These are phyloP conservation scores for Combretum micranthum DNA, from an alignment of 345 rosid genomes.

Conservation along the genomic window DNA sequence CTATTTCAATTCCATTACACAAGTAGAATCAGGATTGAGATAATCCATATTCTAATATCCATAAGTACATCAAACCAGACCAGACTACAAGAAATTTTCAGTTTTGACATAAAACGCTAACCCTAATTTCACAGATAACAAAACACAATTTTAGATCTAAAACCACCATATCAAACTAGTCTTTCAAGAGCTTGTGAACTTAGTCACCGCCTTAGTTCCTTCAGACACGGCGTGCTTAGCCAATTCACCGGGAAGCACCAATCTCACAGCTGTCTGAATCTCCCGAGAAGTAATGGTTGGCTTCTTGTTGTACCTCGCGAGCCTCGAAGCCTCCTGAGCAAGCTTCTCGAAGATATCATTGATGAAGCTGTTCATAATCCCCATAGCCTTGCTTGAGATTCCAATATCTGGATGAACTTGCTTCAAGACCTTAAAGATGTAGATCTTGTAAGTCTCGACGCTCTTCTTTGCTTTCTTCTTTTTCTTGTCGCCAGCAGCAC, in stretches of 20 bases:
- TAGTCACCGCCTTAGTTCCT: constrained; percentile 37
- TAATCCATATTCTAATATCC: too few species aligned
- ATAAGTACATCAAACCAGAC: too few species aligned
- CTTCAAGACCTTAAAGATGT: constrained; percentile 48
- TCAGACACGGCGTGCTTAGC: constrained; percentile 37
- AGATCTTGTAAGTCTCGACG: constrained; percentile 51
- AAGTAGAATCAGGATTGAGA: too few species aligned
- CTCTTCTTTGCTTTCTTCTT: constrained; percentile 47
- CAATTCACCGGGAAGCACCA: constrained; percentile 30
- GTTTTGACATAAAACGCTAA: not conserved
- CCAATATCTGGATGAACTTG: constrained; percentile 52
- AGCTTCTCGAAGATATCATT: constrained; percentile 52
- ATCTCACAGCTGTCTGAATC: constrained; percentile 33
- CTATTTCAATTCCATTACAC: too few species aligned
- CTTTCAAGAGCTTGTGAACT: constrained; percentile 34
- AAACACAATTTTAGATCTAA: not conserved
- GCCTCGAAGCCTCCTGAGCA: constrained; percentile 39
- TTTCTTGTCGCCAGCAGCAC: constrained; percentile 33
- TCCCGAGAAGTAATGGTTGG: constrained; percentile 51
- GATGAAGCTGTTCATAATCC: constrained; percentile 32
- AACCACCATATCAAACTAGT: not conserved
- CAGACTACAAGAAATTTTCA: not conserved
- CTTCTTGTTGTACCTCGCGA: constrained; percentile 61
- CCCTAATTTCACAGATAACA: not conserved
- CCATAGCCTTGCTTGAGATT: constrained; percentile 33